phyloP scores from a whole-genome alignment of 129 eudicot genomes.

The Helianthus tuberosus region DNA sequence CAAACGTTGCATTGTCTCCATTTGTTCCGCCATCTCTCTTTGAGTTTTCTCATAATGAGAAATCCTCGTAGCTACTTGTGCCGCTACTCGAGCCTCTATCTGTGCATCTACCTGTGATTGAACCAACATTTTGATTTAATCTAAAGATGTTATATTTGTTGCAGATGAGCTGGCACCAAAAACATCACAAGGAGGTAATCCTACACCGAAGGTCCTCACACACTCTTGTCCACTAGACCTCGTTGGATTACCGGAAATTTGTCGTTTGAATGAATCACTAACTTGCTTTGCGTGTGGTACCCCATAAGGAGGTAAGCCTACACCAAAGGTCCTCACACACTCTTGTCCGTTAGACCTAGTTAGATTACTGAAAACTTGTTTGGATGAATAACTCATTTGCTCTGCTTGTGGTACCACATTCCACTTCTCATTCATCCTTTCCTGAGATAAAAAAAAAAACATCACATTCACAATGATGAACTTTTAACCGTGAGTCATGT shows the following conservation, averaged over 20 bases:
- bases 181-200: slow-evolving; percentile 10
- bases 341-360: too few species aligned
- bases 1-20: neutral
- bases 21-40: neutral
- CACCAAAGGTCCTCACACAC: slow-evolving; percentile 17
- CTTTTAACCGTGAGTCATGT: neutral
- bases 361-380: too few species aligned
- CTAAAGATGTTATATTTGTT: neutral
- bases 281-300: neutral
- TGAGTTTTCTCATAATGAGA: neutral
- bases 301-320: neutral
- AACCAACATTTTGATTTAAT: slow-evolving; percentile 16
- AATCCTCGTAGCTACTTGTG: neutral
- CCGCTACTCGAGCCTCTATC: neutral
- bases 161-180: neutral
- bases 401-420: slow-evolving; percentile 5
- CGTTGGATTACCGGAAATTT: neutral
- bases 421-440: neutral
- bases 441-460: neutral
- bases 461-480: neutral
- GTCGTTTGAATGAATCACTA: neutral
- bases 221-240: neutral
- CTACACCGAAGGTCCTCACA: slow-evolving; percentile 20
- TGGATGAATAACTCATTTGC: neutral
- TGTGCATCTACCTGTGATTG: slow-evolving; percentile 6